A percentile compares a stretch with the other conserved stretches of the same genome.
Evolutionary conservation across 1,284 basidiomycete genomes (phyloP).

Genomic region (Cryptococcus floricola): DNA sequence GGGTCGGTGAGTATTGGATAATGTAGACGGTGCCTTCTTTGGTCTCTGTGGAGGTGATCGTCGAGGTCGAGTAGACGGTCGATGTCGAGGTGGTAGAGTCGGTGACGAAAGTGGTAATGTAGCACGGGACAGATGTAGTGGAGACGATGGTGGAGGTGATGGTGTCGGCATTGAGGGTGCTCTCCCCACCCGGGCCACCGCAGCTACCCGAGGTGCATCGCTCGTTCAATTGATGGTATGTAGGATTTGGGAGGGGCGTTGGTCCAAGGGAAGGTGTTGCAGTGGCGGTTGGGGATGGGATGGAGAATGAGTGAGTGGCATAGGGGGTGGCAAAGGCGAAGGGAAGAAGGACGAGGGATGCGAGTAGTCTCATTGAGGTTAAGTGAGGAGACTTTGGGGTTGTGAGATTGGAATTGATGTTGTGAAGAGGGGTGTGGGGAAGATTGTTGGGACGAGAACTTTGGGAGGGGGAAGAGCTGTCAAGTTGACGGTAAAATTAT

Average conservation of each 20-base stretch:
- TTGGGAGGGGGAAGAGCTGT: background rate
- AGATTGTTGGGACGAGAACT: background rate
- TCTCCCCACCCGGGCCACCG: conserved; percentile 13
- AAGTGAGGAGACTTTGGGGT: background rate
- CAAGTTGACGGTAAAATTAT: background rate
- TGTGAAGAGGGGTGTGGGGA: background rate
- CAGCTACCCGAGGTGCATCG: conserved; percentile 22
- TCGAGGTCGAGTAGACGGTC: conserved; percentile 36
- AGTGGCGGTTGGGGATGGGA: background rate
- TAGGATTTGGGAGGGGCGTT: background rate
- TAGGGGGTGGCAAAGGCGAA: background rate
- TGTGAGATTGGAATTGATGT: background rate
- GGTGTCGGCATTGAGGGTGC: conserved; percentile 20
- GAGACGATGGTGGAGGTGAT: conserved; percentile 34
- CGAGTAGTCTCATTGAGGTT: background rate
- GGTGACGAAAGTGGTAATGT: conserved; percentile 32
- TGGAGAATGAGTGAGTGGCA: background rate
- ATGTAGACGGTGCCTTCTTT: conserved; percentile 31
- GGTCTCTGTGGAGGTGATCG: conserved; percentile 32
- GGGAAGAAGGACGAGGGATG: background rate
- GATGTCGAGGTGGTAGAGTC: conserved; percentile 22
- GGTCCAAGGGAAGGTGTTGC: conserved; percentile 5
- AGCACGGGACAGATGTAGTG: conserved; percentile 36
- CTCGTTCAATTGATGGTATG: conserved; percentile 2
- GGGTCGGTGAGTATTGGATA: conserved; percentile 28